phyloP scores from a whole-genome alignment of 2,329 filamentous ascomycete genomes.

The Chaetomium olivaceum region DNA sequence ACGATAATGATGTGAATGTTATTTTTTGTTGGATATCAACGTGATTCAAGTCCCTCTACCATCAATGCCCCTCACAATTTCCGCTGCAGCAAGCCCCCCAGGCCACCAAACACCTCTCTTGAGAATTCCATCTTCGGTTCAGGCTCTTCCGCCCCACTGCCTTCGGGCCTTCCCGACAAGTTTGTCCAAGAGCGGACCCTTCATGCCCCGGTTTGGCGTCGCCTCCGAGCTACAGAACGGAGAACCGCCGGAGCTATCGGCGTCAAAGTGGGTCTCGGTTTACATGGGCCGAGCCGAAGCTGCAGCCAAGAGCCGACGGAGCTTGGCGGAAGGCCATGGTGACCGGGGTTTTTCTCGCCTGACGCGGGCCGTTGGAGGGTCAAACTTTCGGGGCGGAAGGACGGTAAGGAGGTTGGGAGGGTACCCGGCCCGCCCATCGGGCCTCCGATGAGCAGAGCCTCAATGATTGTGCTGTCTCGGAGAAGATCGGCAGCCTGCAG shows the following conservation, averaged over 20 bases:
- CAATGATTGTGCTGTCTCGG: background rate
- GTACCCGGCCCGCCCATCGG: too few relatives aligned
- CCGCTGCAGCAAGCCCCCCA: background rate
- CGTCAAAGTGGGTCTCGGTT: background rate
- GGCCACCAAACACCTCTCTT: background rate
- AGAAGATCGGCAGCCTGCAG: too few relatives aligned
- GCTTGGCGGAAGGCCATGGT: background rate
- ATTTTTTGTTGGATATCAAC: background rate
- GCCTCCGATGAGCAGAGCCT: background rate
- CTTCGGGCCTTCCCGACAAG: constrained; percentile 11
- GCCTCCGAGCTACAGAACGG: constrained; percentile 11
- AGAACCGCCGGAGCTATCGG: constrained; percentile 26
- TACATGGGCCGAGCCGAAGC: background rate
- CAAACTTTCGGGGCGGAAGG: background rate
- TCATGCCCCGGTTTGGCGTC: background rate
- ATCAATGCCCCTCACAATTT: background rate
- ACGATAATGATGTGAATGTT: constrained; percentile 21
- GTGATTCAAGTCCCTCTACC: background rate
- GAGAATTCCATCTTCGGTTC: background rate
- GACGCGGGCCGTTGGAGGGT: too few relatives aligned
- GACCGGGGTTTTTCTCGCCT: too few relatives aligned
- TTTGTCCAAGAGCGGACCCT: background rate
- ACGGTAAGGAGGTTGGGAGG: background rate
- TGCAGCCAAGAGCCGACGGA: background rate
- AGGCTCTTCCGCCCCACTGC: background rate